Evolutionary conservation across 2,329 filamentous ascomycete genomes (phyloP).

Genomic region (Penicillium fuscoglaucum): DNA sequence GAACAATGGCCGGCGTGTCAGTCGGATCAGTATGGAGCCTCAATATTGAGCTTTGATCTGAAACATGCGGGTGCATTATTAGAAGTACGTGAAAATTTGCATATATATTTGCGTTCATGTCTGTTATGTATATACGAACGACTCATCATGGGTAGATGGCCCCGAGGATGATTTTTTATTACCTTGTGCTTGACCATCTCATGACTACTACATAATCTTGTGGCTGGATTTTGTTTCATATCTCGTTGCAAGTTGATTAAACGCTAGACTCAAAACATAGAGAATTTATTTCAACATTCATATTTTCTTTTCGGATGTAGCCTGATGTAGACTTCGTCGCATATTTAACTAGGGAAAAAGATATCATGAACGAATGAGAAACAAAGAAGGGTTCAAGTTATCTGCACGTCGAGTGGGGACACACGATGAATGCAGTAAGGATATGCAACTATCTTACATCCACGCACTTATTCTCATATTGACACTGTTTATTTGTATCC

Average conservation of each 20-base stretch:
- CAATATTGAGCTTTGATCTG: conserved; percentile 8
- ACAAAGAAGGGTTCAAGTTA: background rate
- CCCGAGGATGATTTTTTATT: background rate
- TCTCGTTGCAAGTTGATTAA: no score
- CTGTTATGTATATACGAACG: conserved; percentile 9
- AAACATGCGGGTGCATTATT: background rate
- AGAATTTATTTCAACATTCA: background rate
- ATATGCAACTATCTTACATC: background rate
- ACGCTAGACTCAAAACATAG: background rate
- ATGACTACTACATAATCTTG: background rate
- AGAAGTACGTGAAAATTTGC: background rate
- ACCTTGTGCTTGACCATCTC: background rate
- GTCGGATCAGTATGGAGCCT: conserved; percentile 24
- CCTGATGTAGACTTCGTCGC: background rate
- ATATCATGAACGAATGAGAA: background rate
- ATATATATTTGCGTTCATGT: background rate
- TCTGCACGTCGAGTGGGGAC: background rate
- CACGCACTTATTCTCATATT: background rate
- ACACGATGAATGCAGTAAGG: background rate
- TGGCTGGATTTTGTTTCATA: background rate
- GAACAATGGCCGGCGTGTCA: conserved; percentile 29
- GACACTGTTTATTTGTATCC: background rate
- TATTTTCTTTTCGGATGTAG: background rate
- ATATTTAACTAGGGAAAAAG: background rate
- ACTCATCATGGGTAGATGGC: background rate